phyloP scores from a whole-genome alignment of 495 filamentous ascomycete genomes.

The Xylaria flabelliformis region DNA sequence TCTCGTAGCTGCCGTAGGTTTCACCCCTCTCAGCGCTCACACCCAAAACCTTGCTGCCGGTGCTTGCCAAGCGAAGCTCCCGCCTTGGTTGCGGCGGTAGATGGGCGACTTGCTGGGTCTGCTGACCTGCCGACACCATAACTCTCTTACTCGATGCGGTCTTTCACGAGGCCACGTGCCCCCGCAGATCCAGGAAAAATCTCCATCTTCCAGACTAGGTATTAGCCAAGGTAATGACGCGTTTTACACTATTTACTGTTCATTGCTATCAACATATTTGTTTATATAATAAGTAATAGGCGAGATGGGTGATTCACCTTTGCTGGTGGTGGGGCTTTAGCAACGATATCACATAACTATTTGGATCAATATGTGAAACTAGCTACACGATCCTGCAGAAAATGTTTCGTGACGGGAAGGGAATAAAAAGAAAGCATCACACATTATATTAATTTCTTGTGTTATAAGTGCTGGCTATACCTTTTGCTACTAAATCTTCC shows the following conservation, averaged over 20 bases:
- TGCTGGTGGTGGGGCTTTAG: slow-evolving; percentile 3
- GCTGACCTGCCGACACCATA: slow-evolving; percentile 26
- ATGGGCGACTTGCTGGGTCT: slow-evolving; percentile 26
- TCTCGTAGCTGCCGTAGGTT: not conserved
- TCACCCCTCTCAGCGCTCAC: slow-evolving; percentile 7
- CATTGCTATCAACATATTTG: not conserved
- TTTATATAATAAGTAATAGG: not conserved
- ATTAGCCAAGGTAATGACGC: not conserved
- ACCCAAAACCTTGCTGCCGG: slow-evolving; percentile 17
- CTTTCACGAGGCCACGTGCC: slow-evolving; percentile 26
- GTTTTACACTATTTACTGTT: not conserved
- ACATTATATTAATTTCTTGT: not conserved
- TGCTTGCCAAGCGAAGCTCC: slow-evolving; percentile 18
- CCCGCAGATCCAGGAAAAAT: slow-evolving; percentile 21
- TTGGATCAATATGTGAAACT: not conserved
- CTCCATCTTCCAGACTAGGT: slow-evolving; percentile 6
- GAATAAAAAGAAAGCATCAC: not conserved
- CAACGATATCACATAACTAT: not conserved
- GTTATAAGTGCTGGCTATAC: not conserved
- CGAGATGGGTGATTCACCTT: not conserved
- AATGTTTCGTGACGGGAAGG: not conserved
- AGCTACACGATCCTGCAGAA: not conserved
- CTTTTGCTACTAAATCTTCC: not conserved
- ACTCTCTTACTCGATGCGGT: slow-evolving; percentile 19
- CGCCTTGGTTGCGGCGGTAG: slow-evolving; percentile 8